Conservation (phyloP, 768 basidiomycete species). For the Leccinum truebloodii region DNA sequence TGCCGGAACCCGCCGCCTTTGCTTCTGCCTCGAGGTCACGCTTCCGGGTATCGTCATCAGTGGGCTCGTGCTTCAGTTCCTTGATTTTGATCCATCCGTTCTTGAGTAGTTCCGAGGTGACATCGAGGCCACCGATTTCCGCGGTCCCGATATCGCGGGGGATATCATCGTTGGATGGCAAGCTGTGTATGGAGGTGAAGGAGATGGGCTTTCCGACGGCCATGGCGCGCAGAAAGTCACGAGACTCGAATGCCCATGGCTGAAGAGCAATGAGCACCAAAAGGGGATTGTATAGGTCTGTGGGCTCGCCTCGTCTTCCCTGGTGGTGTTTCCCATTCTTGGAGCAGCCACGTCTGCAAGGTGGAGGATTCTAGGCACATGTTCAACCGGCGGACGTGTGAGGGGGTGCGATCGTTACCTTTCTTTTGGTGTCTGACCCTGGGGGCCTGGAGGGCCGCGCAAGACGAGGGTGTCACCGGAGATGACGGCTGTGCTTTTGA, state of each 20-base stretch:
- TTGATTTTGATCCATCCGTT: constrained; percentile 95
- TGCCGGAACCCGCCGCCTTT: constrained; percentile 68
- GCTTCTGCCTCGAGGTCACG: constrained; percentile 79
- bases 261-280: constrained; percentile 31
- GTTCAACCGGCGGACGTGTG: constrained; percentile 4
- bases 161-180: constrained; percentile 73
- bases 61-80: constrained; percentile 80
- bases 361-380: constrained; percentile 69
- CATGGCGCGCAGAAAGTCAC: constrained; percentile 86
- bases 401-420: constrained; percentile 48
- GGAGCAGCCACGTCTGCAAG: constrained; percentile 87
- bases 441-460: constrained; percentile 71
- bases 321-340: constrained; percentile 73
- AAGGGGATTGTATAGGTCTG: neutral
- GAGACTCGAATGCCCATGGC: constrained; percentile 91
- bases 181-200: constrained; percentile 78
- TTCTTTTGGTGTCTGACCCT: constrained; percentile 90
- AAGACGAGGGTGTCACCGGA: constrained; percentile 90
- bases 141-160: constrained; percentile 80
- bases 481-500: constrained; percentile 62
- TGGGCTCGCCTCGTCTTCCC: constrained; percentile 81
- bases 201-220: constrained; percentile 90
- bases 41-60: constrained; percentile 73
- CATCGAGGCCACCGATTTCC: constrained; percentile 70
- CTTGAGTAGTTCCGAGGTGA: constrained; percentile 74